Base-by-base conservation (phyloP, 2,329 filamentous ascomycete genomes). In the Colletotrichum sublineola region DNA sequence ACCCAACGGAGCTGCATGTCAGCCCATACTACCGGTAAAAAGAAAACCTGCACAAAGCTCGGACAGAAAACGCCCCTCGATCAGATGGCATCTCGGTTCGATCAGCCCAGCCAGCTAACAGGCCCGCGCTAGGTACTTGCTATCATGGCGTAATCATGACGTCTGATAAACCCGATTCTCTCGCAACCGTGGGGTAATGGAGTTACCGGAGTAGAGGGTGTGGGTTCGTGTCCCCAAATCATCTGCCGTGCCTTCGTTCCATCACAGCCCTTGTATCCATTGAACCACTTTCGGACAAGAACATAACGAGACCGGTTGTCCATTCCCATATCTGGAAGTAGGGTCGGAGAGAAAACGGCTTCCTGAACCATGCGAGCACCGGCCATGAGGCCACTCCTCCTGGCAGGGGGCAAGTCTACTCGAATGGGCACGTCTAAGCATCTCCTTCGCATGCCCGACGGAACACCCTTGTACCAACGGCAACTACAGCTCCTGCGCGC, bases 371-470 rank as follows among this genome's bases (percentile, higher is more conserved):
- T 73, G 70, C 60, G 55, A 69, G 60, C 68, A 42, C 69, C 69
- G 15, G 52, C 68, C 31, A 67, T 73, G 67, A 77, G 76, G 50
- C 76, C 79, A 15, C 77, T 83, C 33, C 68, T 82, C 6, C 76
- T 82, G 3, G 80, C 77, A 9, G 78, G 80, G 29, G 80, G 78
- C 36, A 73, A 75, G 42, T 81, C 79, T 1, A 77, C 80, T 3
- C 77, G 78, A 31, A 80, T 79, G 77, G 76, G 77, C 18, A 71
- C 71, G 5, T 78, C 76, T 6, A 82, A 81, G 55, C 77, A 81
- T 63, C 77, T 81, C 18, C 77, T 82, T 24, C 60, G 61, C 6
- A 75, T 80, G 44, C 73, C 76, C 12, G 75, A 78, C 48, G 75
- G 77, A 20, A 66, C 73, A 33, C 79, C 77, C 2, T 63, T 79